These are phyloP conservation scores for Eucalyptus erythrocorys DNA, from an alignment of 345 rosid genomes.

Conservation along the genomic window DNA sequence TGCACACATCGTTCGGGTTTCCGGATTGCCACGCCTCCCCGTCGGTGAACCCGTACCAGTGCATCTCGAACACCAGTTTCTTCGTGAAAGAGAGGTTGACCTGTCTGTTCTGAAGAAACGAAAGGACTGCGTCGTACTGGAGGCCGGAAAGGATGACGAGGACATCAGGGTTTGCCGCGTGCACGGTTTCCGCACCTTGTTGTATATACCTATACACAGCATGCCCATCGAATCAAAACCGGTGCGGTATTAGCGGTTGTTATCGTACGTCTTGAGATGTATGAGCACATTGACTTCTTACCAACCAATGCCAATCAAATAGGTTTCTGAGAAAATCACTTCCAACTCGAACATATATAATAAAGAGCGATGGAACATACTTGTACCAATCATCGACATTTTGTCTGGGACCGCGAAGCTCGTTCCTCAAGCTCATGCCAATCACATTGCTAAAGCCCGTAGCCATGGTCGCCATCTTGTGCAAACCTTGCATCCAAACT, in stretches of 20 bases:
- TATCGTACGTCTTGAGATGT: background rate
- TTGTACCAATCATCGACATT: constrained; percentile 80
- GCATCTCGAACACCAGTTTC: constrained; percentile 69
- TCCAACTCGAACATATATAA: background rate
- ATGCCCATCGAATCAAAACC: background rate
- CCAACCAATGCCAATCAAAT: background rate
- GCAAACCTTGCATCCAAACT: constrained; percentile 52
- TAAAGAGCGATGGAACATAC: constrained; percentile 9
- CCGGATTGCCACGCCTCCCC: constrained; percentile 46
- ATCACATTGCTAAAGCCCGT: constrained; percentile 48
- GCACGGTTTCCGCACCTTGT: constrained; percentile 81
- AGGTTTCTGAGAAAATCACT: background rate
- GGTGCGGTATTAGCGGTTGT: background rate
- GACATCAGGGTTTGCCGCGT: constrained; percentile 65
- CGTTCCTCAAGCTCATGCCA: constrained; percentile 92
- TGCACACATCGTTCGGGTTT: constrained; percentile 65
- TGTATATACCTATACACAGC: constrained; percentile 44
- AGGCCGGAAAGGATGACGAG: constrained; percentile 87
- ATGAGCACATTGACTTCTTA: background rate
- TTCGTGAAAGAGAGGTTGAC: constrained; percentile 35
- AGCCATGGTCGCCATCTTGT: constrained; percentile 53
- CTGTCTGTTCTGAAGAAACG: constrained; percentile 37
- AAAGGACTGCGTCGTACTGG: constrained; percentile 48
- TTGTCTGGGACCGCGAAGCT: constrained; percentile 78
- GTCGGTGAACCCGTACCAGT: constrained; percentile 58